Evolutionary conservation across 2,329 filamentous ascomycete species (phyloP), one percentile per base, ranked within the genome.

Genomic region (Exutisphaerella laricina): DNA sequence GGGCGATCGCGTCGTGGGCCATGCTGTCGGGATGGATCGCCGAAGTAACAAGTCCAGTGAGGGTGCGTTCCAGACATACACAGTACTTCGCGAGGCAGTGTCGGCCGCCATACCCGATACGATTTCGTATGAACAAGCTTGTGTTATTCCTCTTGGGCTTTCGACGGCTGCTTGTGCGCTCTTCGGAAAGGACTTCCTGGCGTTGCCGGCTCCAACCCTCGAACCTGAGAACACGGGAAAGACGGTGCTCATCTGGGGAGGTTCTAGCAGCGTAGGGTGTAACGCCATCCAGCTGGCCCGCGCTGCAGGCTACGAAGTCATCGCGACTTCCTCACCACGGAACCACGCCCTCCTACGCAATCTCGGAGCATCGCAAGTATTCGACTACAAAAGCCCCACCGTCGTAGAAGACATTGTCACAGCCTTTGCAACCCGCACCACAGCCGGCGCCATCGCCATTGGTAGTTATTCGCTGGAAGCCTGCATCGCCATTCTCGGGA

Each of bases 191-290:
- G 25, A 42, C 13, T 29, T n/a, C 12, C 39, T 42, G 8, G n/a
- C 21, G 8, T 21, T 29, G 9, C 20, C 29, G 17, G 21, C 5
- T 12, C 31, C 29, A 14, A 10, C 18, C 5, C 14, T 2, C 8
- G 29, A 43, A n/a, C 34, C 45, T 10, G 38, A 33, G 6, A 28
- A 41, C 8, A 48, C 28, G 6, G 40, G 38, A 6, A 58, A 62
- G 23, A 63, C 63, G 4, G 60, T 77, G 26, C 55, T 77, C 26
- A 56, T 77, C 39, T 77, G 74, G 73, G 73, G 74, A 21, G 74
- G 71, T 1, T 66, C 67, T 4, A 71, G 71, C 14, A 74, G 70
- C 17, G 73, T 77, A 1, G 75, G 74, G 5, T 63, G 71, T 42
- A 72, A 66, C 45, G 61, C 65, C 1, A 57, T 77, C 18, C 69